Base-by-base conservation (phyloP, 495 filamentous ascomycete species). In the Cladorrhinum samala region DNA sequence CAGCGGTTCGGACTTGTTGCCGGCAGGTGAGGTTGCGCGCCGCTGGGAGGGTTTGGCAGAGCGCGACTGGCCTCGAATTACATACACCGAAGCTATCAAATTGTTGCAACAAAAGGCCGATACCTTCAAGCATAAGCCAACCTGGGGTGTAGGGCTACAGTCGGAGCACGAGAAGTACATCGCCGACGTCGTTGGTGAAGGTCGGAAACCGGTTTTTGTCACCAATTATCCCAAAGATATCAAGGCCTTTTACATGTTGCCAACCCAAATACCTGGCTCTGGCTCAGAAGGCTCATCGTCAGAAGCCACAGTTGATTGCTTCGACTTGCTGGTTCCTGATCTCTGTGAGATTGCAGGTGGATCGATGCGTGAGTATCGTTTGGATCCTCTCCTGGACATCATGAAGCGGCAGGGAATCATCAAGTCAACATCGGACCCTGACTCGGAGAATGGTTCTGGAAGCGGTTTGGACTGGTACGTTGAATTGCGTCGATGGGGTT, bases 161-260 rank as follows among this genome's bases (percentile, higher is more conserved):
- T 83, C 89, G 4, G 93, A 98, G 68, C 93, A 98, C 70, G 93
- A 98, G 66, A 90, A 81, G 66, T 96, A 81, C 63, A 80, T 98
- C 46, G 91, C 93, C 39, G 74, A 80, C 38, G 76, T 69, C 13
- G 69, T 96, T 49, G 86, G 88, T 60, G 62, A 77, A 13, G 83
- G 81, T 42, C 36, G 42, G 25, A 61, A 49, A 13, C 93, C 93
- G 1, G 82, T 98, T 27, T 98, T 97, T 60, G 85, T 98, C 52
- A 96, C 93, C 16, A 75, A 97, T 64, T 98, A 97, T 63, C 93
- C 93, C 8, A 79, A 78, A 53, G 69, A 75, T 37, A 79, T 92
- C 58, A 98, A 98, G 71, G 86, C 93, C 25, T 98, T 98, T 79
- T 98, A 98, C 71, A 98, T 97, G 93, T 73, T 83, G 2, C 84